Percentiles rank a stretch among this genome's conserved stretches.
Evolutionary conservation across 768 basidiomycete species (phyloP).

Genomic region (Phylloporus sp.): DNA sequence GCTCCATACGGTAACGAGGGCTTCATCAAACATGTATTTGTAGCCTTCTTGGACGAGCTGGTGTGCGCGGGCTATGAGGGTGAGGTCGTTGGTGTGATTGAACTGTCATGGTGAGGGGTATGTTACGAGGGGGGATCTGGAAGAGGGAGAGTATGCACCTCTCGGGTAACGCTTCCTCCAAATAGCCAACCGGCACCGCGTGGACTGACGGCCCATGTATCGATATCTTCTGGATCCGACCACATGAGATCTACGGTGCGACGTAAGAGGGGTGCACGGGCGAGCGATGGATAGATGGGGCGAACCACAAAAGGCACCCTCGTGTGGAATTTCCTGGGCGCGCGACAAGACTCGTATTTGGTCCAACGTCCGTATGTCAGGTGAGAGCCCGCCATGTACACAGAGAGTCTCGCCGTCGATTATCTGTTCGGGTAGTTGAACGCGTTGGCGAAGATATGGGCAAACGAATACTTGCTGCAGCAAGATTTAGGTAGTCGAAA

Average conservation of each 20-base stretch:
- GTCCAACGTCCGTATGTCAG: conserved; percentile 91
- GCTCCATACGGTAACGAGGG: conserved; percentile 90
- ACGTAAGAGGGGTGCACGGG: background rate
- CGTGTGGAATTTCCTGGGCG: conserved; percentile 97
- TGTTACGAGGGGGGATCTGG: background rate
- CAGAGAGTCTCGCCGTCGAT: conserved; percentile 91
- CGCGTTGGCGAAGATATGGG: background rate
- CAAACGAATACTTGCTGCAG: conserved; percentile 57
- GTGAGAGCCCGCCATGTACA: conserved; percentile 94
- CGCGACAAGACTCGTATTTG: conserved; percentile 89
- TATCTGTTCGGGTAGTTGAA: conserved; percentile 48
- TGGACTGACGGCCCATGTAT: conserved; percentile 95
- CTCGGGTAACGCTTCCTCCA: conserved; percentile 77
- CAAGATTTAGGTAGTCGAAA: conserved; percentile 92
- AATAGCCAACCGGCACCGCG: conserved; percentile 96
- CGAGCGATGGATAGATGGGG: background rate
- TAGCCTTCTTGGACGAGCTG: conserved; percentile 95
- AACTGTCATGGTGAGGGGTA: conserved; percentile 48
- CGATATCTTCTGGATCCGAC: conserved; percentile 94
- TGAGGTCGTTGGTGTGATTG: conserved; percentile 85
- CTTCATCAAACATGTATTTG: conserved; percentile 95
- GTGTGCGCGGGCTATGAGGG: conserved; percentile 90
- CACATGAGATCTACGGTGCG: conserved; percentile 81
- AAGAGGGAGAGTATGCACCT: conserved; percentile 42
- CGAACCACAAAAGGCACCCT: conserved; percentile 94